Conservation (phyloP, 768 basidiomycete genomes). For the Tubosaeta brunneosetosa region DNA sequence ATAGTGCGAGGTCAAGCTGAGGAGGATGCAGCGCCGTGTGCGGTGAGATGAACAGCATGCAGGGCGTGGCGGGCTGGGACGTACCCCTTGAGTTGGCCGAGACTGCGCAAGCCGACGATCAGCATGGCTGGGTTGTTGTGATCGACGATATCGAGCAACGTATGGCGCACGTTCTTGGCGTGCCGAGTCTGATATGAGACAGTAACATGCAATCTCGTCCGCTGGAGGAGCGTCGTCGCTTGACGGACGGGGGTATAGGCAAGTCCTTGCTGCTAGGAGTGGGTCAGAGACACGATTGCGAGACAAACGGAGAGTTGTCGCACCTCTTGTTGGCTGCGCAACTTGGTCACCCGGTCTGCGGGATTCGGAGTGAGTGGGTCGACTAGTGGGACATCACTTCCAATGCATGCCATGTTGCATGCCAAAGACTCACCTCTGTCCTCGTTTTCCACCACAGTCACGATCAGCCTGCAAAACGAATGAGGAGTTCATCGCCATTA, state of each 20-base stretch:
- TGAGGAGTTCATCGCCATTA: slow-evolving; percentile 94
- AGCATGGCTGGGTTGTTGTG: slow-evolving; percentile 84
- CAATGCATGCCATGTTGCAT: background rate
- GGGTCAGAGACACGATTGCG: slow-evolving; percentile 10
- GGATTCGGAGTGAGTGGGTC: slow-evolving; percentile 67
- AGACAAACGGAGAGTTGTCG: slow-evolving; percentile 12
- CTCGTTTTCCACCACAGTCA: slow-evolving; percentile 91
- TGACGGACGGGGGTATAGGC: slow-evolving; percentile 88
- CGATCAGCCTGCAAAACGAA: slow-evolving; percentile 53
- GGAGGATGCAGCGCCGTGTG: slow-evolving; percentile 58
- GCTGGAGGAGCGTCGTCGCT: slow-evolving; percentile 83
- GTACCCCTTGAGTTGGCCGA: slow-evolving; percentile 84
- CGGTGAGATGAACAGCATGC: background rate
- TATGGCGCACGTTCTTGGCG: slow-evolving; percentile 90
- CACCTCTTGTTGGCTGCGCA: slow-evolving; percentile 91
- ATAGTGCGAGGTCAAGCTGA: slow-evolving; percentile 95
- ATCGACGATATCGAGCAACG: slow-evolving; percentile 89
- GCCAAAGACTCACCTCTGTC: slow-evolving; percentile 56
- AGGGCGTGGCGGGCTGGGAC: slow-evolving; percentile 13
- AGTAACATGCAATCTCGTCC: slow-evolving; percentile 82
- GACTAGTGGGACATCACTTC: slow-evolving; percentile 36
- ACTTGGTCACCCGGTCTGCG: slow-evolving; percentile 70
- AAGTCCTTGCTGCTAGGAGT: slow-evolving; percentile 72
- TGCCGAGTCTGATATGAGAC: slow-evolving; percentile 95
- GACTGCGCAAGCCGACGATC: slow-evolving; percentile 91